Evolutionary conservation across 495 filamentous ascomycete species (phyloP).

Genomic region (Tirmania nivea): DNA sequence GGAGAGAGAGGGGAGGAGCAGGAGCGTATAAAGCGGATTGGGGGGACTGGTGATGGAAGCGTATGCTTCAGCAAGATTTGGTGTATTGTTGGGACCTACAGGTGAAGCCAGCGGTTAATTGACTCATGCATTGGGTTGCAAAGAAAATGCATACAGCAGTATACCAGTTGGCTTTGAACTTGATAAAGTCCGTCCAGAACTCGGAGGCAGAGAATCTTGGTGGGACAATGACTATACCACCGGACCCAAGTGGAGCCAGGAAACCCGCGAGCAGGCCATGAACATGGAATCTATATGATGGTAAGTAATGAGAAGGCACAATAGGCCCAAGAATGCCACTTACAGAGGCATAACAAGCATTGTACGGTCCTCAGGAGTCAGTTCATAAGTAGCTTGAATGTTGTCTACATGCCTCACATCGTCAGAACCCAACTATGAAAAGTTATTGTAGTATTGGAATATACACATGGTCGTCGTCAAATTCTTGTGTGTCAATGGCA

Average conservation of each 20-base stretch:
- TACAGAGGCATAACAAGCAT: conserved; percentile 68
- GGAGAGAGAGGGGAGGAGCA: conserved; percentile 66
- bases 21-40: conserved; percentile 69
- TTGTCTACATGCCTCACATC: conserved; percentile 27
- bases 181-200: conserved; percentile 57
- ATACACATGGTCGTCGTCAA: conserved; percentile 50
- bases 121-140: background rate
- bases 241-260: conserved; percentile 47
- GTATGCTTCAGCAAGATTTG: conserved; percentile 60
- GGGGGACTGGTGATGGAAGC: conserved; percentile 38
- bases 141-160: conserved; percentile 29
- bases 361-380: conserved; percentile 46
- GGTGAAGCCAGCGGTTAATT: too few species aligned
- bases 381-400: conserved; percentile 49
- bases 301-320: too few species aligned
- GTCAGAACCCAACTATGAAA: too few species aligned
- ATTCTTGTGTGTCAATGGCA: conserved; percentile 60
- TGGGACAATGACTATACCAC: conserved; percentile 54
- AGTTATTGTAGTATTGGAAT: conserved; percentile 1
- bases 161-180: conserved; percentile 64
- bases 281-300: conserved; percentile 40
- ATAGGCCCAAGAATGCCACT: too few species aligned
- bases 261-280: conserved; percentile 64
- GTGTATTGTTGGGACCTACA: conserved; percentile 56
- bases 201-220: conserved; percentile 56